Evolutionary conservation across 176 grass and related monocot species (phyloP).

Genomic region (Eremochloa ophiuroides): DNA sequence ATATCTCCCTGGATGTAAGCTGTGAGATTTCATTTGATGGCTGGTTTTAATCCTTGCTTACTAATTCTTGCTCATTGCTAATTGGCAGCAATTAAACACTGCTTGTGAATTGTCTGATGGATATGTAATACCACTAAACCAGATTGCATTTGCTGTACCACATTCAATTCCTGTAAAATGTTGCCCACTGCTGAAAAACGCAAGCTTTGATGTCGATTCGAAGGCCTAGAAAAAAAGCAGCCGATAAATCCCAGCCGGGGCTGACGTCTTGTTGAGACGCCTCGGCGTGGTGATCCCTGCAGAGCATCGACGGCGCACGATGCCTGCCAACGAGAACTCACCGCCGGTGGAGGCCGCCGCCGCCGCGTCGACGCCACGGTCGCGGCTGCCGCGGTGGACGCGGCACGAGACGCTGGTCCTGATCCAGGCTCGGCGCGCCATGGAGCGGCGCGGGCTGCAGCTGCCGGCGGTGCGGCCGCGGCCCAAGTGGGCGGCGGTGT

Average conservation of each 20-base stretch:
- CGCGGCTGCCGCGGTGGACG: slow-evolving; percentile 55
- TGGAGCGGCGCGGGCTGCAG: slow-evolving; percentile 31
- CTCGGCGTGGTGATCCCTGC: not conserved
- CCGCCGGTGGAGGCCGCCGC: not conserved
- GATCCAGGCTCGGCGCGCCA: slow-evolving; percentile 42
- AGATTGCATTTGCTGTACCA: slow-evolving; percentile 13
- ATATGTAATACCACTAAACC: not conserved
- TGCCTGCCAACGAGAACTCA: slow-evolving; percentile 26
- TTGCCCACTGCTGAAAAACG: not conserved
- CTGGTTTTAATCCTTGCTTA: not conserved
- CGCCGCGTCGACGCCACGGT: not conserved
- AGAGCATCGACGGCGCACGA: not conserved
- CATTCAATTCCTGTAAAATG: slow-evolving; percentile 17
- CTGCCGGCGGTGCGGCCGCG: slow-evolving; percentile 22
- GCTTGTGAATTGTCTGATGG: not conserved
- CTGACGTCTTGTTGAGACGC: not conserved
- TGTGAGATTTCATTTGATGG: not conserved
- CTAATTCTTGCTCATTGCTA: not conserved
- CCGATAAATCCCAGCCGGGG: slow-evolving; percentile 29
- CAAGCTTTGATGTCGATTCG: slow-evolving; percentile 32
- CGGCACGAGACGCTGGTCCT: slow-evolving; percentile 61
- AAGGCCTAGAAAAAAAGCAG: slow-evolving; percentile 1
- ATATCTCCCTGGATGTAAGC: not conserved
- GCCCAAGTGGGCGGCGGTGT: slow-evolving; percentile 61
- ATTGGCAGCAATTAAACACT: not conserved